Evolutionary conservation across 169 alveolate genomes (phyloP), one percentile per base, ranked within the genome.

Genomic region (Plasmodium gaboni): DNA sequence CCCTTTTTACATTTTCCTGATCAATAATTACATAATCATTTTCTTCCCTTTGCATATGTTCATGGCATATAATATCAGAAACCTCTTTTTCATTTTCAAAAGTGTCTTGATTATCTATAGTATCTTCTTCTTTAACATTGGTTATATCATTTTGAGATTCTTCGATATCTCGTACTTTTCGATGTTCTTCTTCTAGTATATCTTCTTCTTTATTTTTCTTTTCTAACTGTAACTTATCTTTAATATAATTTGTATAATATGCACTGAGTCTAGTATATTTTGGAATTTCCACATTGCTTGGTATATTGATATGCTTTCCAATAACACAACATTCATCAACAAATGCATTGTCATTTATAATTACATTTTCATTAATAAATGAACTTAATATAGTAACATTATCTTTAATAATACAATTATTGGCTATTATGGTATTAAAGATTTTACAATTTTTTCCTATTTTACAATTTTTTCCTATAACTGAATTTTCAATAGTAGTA

Each of bases 381-480:
- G 91, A 83, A 60, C 83, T 57, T n/a, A 83, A 13, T 17, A 83
- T 83, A 24, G 32, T 48, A 38, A 68, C 91, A 73, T 83, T 83
- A 26, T 57, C 55, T 44, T 83, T 83, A 22, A 83, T 26, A 8
- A 67, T 32, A 55, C 73, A 53, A 28, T 83, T 83, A 68, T 67
- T 83, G 1, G 85, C 91, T 6, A 83, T 83, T 26, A 83, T 59
- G 17, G 85, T 83, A 60, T 83, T 83, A 1, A 55, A 15, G 67
- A 83, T 83, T 67, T 51, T 83, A 32, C 68, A 78, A 68, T 83
- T 83, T 83, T 83, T 83, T 68, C 83, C 85, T n/a, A 83, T 67
- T 67, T 83, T 83, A 72, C 85, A 83, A 83, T 83, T 83, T 68
- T 83, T 83, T 48, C 91, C 68, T 28, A 83, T 83, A n/a, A 57